Conservation (phyloP, 2,329 filamentous ascomycete genomes). For the Fulvia fulva region DNA sequence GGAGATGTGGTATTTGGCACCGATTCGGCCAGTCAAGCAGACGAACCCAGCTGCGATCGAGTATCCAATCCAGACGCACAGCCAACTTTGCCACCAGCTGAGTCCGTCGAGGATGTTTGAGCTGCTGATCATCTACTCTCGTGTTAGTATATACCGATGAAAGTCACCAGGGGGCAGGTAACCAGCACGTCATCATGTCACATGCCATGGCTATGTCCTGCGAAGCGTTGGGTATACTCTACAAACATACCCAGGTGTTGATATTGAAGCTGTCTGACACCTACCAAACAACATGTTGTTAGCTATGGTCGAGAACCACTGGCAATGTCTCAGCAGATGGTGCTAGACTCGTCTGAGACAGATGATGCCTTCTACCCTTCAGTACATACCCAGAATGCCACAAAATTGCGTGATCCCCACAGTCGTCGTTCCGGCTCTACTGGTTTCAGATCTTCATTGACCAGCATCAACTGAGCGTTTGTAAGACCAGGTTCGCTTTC, state of each 20-base stretch:
- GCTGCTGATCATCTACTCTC: slow-evolving; percentile 75
- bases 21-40: slow-evolving; percentile 74
- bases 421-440: slow-evolving; percentile 75
- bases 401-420: slow-evolving; percentile 86
- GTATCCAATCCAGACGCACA: slow-evolving; percentile 63
- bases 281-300: too few species aligned
- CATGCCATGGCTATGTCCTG: too few species aligned
- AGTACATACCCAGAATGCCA: slow-evolving; percentile 78
- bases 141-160: too few species aligned
- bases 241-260: slow-evolving; percentile 29
- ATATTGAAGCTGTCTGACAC: slow-evolving; percentile 83
- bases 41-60: slow-evolving; percentile 70
- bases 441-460: slow-evolving; percentile 57
- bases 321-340: too few species aligned
- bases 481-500: slow-evolving; percentile 72
- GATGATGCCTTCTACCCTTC: too few species aligned
- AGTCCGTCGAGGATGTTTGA: slow-evolving; percentile 72
- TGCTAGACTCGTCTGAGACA: too few species aligned
- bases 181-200: too few species aligned
- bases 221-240: too few species aligned
- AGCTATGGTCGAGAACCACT: too few species aligned
- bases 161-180: too few species aligned
- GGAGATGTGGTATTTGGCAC: slow-evolving; percentile 81
- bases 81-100: slow-evolving; percentile 49
- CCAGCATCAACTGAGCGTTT: slow-evolving; percentile 77